These are phyloP conservation scores for Dendrostoma leiphaemia DNA, from an alignment of 2,329 filamentous ascomycete species.

Conservation along the genomic window DNA sequence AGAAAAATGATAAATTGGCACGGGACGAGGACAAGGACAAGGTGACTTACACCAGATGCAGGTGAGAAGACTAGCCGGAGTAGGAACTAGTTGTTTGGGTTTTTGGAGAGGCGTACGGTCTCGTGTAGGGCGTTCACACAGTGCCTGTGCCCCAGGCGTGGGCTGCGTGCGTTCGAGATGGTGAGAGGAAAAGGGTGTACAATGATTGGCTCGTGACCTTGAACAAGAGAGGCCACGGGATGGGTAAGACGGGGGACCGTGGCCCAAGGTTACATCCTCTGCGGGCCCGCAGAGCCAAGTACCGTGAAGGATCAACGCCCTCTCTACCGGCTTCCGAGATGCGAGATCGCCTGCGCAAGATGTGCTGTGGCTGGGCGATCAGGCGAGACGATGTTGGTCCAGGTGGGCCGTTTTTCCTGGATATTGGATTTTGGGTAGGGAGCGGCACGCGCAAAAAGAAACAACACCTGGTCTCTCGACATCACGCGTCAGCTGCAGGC, in stretches of 20 bases:
- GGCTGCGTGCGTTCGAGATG: not conserved
- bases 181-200: slow-evolving; percentile 13
- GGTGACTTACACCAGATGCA: slow-evolving; percentile 11
- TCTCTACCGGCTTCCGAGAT: slow-evolving; percentile 9
- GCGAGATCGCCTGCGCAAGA: slow-evolving; percentile 5
- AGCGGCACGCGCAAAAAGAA: slow-evolving; percentile 6
- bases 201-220: slow-evolving; percentile 19
- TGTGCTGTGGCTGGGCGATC: not conserved
- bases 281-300: not conserved
- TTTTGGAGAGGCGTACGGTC: not conserved
- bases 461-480: slow-evolving; percentile 1
- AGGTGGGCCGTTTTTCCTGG: not conserved
- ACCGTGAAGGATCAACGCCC: not conserved
- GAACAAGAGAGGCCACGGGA: slow-evolving; percentile 17
- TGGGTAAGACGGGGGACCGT: slow-evolving; percentile 15
- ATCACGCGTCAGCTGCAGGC: slow-evolving; percentile 16
- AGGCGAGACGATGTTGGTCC: not conserved
- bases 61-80: not conserved
- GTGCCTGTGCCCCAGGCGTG: slow-evolving; percentile 6
- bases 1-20: slow-evolving; percentile 13
- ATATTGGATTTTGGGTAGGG: too few species aligned
- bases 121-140: slow-evolving; percentile 10
- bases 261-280: slow-evolving; percentile 15
- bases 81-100: not conserved
- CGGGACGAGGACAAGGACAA: slow-evolving; percentile 17